These are phyloP conservation scores for Flaveria bidentis DNA, from an alignment of 129 eudicot genomes.

Conservation along the genomic window DNA sequence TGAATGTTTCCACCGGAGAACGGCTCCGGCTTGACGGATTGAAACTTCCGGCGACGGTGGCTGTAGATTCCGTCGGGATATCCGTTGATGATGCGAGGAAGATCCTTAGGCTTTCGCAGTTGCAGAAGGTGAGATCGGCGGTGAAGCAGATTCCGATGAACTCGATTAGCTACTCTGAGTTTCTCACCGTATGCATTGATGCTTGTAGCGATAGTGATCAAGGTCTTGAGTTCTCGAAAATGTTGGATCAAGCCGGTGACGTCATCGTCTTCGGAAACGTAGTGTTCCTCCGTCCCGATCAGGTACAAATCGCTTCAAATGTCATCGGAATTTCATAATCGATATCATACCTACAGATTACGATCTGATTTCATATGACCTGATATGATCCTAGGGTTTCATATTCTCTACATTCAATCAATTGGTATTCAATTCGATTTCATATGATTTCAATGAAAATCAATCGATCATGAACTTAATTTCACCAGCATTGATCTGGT, in stretches of 20 bases:
- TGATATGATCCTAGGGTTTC: too few relatives aligned
- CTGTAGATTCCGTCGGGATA: conserved; percentile 22
- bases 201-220: conserved; percentile 39
- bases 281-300: conserved; percentile 74
- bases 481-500: background rate
- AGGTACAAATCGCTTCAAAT: conserved; percentile 43
- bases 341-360: too few relatives aligned
- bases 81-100: conserved; percentile 54
- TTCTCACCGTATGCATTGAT: conserved; percentile 44
- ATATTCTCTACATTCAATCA: background rate
- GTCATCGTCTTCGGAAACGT: conserved; percentile 70
- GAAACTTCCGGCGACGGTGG: conserved; percentile 30
- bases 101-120: conserved; percentile 44
- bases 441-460: background rate
- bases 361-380: too few relatives aligned
- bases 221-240: conserved; percentile 61
- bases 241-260: conserved; percentile 65
- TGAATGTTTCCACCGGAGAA: conserved; percentile 34
- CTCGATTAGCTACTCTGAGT: conserved; percentile 54
- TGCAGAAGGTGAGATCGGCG: conserved; percentile 53
- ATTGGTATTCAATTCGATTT: background rate
- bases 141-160: conserved; percentile 46
- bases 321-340: background rate
- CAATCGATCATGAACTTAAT: background rate
- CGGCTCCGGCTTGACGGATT: conserved; percentile 49